Conservation (phyloP, 139 green algal species). For the Tetraselmis chui region DNA sequence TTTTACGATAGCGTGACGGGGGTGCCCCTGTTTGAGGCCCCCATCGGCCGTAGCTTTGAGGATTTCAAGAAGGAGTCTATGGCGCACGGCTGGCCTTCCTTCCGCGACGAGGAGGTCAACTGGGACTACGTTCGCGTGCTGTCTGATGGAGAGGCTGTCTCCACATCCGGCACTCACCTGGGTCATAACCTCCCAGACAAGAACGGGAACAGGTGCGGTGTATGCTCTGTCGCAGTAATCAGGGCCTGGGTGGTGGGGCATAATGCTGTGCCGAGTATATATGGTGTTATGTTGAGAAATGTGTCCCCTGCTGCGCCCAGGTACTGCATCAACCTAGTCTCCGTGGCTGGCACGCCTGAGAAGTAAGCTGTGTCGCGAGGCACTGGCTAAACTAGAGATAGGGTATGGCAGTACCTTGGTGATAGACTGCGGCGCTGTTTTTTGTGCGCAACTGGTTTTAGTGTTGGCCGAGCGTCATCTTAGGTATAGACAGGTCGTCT, state of each 20-base stretch:
- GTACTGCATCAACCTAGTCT: conserved; percentile 38
- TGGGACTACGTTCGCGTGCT: conserved; percentile 31
- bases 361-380: too few species aligned
- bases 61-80: conserved; percentile 24
- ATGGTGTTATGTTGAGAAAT: too few species aligned
- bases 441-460: too few species aligned
- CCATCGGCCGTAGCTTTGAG: conserved; percentile 17
- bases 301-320: conserved; percentile 17
- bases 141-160: conserved; percentile 24
- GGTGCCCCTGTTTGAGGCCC: conserved; percentile 23
- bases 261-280: too few species aligned
- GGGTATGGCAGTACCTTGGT: too few species aligned
- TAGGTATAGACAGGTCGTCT: too few species aligned
- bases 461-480: too few species aligned
- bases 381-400: too few species aligned
- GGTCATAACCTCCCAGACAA: conserved; percentile 33
- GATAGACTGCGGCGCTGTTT: too few species aligned
- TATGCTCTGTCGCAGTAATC: too few species aligned
- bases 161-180: conserved; percentile 19
- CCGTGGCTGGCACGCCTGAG: conserved; percentile 11
- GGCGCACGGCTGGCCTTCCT: conserved; percentile 30
- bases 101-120: conserved; percentile 31
- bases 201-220: conserved; percentile 16
- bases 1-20: conserved; percentile 33
- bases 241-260: too few species aligned